Base-by-base conservation (phyloP, 2,329 filamentous ascomycete species). In the Verticillium longisporum region DNA sequence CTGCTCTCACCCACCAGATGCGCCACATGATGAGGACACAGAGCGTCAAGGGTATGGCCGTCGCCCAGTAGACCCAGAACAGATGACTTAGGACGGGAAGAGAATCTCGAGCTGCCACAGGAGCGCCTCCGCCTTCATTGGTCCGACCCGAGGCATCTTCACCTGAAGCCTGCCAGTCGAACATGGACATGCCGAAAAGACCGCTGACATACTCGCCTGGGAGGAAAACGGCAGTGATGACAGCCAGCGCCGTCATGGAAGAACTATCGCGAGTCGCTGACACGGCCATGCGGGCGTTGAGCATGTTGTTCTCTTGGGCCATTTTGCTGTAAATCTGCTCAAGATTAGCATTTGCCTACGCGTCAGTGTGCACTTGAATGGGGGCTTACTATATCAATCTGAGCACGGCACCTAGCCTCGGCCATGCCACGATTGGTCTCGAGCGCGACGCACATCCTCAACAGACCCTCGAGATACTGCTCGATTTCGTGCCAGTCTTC, bases 191-290 rank as follows among this genome's bases (percentile, higher is more conserved):
- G 57, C 77, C 78, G 63, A 80, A 79, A 2, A 80, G 69, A 6
- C 76, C 77, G 32, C 75, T 74, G 38, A 80, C 75, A 64, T 78
- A 80, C 61, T 80, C 77, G 55, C 77, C 78, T 0, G 77, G 78
- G 3, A 80, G 71, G 65, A 80, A 80, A n/a, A 80, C 70, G 14
- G 78, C 78, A 0, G 78, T 80, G 60, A 80, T 79, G 33, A 80
- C 76, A 1, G 78, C 78, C 0, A 80, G 68, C 1, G 77, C 77
- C 54, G 80, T 80, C 77, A 80, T 80, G 1, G 77, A 79, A 0
- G 77, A 79, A 21, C 74, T 78, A 67, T 80, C 78, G 15, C 74
- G 72, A 1, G 73, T 72, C 2, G 73, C 75, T 2, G 74, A 69
- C 1, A 76, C 74, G 2, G 74, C 74, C 74, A 76, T 76, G 15